phyloP scores from a whole-genome alignment of 2,329 filamentous ascomycete genomes.

The Nothopassalora personata region DNA sequence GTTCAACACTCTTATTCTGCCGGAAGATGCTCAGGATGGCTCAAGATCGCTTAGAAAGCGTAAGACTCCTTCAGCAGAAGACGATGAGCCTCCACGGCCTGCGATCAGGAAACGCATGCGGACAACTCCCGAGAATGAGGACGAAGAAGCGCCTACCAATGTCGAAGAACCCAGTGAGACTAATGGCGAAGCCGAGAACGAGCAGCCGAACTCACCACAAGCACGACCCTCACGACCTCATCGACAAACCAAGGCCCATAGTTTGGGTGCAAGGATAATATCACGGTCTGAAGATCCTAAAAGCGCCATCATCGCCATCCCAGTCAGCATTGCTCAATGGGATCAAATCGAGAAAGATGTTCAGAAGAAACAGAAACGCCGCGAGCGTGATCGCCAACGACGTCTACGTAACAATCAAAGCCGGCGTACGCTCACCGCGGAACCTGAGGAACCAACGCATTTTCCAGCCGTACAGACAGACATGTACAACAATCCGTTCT shows the following conservation, averaged over 20 bases:
- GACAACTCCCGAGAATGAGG: slow-evolving; percentile 24
- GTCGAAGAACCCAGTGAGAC: slow-evolving; percentile 17
- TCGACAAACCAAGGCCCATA: slow-evolving; percentile 50
- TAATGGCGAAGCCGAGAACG: slow-evolving; percentile 20
- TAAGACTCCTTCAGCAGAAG: slow-evolving; percentile 65
- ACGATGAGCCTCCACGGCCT: slow-evolving; percentile 35
- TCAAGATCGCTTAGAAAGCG: slow-evolving; percentile 75
- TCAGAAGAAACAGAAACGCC: slow-evolving; percentile 51
- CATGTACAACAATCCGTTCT: slow-evolving; percentile 72
- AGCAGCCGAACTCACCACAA: slow-evolving; percentile 23
- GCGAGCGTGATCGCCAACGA: slow-evolving; percentile 40
- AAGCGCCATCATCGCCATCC: slow-evolving; percentile 51
- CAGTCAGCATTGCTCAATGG: slow-evolving; percentile 32
- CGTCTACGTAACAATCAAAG: slow-evolving; percentile 39
- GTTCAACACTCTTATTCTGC: slow-evolving; percentile 66
- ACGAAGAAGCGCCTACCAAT: slow-evolving; percentile 23
- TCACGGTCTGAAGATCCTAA: slow-evolving; percentile 30
- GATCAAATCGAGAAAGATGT: slow-evolving; percentile 34
- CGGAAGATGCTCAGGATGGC: slow-evolving; percentile 69
- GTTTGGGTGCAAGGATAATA: slow-evolving; percentile 28
- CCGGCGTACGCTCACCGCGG: slow-evolving; percentile 34
- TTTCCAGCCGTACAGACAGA: slow-evolving; percentile 56
- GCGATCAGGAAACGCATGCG: slow-evolving; percentile 39
- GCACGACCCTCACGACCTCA: slow-evolving; percentile 46
- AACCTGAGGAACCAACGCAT: slow-evolving; percentile 43